phyloP scores from a whole-genome alignment of 345 rosid genomes.

The Eucalyptus rudis region DNA sequence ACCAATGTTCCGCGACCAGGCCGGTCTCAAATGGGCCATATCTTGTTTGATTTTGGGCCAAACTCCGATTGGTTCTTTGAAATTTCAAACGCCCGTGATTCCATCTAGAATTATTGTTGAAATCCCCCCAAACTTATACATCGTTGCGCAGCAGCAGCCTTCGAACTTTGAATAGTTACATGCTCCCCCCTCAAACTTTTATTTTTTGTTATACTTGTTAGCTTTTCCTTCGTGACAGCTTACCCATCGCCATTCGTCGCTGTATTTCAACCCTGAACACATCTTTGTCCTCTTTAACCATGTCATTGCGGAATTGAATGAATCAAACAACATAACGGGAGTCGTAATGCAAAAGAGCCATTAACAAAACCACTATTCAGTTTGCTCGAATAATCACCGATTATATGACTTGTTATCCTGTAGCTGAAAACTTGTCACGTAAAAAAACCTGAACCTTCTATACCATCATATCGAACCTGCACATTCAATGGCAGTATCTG shows the following conservation, averaged over 20 bases:
- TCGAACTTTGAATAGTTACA: background rate
- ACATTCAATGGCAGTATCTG: background rate
- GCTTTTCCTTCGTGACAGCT: background rate
- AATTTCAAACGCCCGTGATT: too few relatives aligned
- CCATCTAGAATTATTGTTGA: too few relatives aligned
- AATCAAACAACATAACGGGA: background rate
- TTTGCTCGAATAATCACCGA: background rate
- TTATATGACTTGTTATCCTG: background rate
- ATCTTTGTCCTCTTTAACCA: background rate
- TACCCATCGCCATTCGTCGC: background rate
- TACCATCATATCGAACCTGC: background rate
- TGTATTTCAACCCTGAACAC: background rate
- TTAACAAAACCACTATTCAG: background rate
- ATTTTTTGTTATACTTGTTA: background rate
- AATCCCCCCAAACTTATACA: too few relatives aligned
- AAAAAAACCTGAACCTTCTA: background rate
- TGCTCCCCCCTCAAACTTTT: background rate
- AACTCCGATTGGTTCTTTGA: background rate
- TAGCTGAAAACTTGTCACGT: background rate
- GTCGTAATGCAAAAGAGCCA: background rate
- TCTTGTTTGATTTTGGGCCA: background rate
- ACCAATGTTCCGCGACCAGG: background rate
- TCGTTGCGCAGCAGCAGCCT: background rate
- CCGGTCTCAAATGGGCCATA: background rate
- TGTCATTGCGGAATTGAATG: background rate